Evolutionary conservation across 139 green algal genomes (phyloP).

Genomic region (Picochlorum sp.): DNA sequence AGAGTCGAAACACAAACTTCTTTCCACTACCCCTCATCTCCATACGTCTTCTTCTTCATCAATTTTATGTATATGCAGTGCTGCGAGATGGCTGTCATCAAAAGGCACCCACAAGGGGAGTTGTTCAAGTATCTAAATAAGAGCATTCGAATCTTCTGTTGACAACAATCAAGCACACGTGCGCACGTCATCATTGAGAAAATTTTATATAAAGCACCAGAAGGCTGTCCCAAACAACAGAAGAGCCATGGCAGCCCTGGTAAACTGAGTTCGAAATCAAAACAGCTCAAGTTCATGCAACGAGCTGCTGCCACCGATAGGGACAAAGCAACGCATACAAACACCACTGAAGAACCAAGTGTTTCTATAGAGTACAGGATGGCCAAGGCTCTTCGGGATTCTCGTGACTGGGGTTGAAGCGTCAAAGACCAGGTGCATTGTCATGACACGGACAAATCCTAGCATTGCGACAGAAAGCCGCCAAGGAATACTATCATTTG

Average conservation of each 20-base stretch:
- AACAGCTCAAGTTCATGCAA: background rate
- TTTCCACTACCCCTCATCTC: background rate
- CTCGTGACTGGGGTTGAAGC: background rate
- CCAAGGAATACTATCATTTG: background rate
- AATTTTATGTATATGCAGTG: too few relatives aligned
- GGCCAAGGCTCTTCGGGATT: too few relatives aligned
- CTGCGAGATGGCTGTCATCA: too few relatives aligned
- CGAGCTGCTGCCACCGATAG: background rate
- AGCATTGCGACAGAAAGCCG: background rate
- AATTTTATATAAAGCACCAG: too few relatives aligned
- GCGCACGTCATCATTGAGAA: too few relatives aligned
- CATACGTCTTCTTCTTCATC: background rate
- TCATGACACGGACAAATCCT: background rate
- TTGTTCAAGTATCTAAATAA: too few relatives aligned
- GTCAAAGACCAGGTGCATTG: background rate
- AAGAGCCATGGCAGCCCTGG: too few relatives aligned
- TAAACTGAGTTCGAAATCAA: background rate
- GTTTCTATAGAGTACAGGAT: background rate
- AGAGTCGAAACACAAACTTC: constrained; percentile 7
- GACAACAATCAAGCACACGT: too few relatives aligned
- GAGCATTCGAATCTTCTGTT: too few relatives aligned
- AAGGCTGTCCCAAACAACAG: too few relatives aligned
- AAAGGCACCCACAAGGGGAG: too few relatives aligned
- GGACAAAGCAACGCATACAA: too few relatives aligned
- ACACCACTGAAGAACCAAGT: background rate